phyloP scores from a whole-genome alignment of 2,329 filamentous ascomycete genomes.

The Ophiostoma sp. region DNA sequence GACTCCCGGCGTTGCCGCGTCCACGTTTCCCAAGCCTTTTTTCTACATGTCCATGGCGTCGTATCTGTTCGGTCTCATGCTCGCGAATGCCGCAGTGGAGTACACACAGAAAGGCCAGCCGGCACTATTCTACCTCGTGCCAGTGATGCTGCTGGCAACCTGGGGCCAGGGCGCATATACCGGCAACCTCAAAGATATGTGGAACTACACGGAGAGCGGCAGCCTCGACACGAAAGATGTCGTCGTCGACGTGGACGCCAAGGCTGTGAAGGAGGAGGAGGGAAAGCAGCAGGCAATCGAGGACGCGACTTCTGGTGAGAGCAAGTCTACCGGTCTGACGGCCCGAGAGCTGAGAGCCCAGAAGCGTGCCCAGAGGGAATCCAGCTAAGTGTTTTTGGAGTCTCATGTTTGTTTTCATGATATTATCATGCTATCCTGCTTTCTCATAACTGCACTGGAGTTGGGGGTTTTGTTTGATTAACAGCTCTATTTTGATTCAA shows the following conservation, averaged over 20 bases:
- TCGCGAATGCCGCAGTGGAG: conserved; percentile 70
- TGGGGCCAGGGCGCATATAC: conserved; percentile 66
- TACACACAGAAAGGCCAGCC: conserved; percentile 79
- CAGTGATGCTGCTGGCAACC: conserved; percentile 67
- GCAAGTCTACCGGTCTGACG: background rate
- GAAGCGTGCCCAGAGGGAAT: background rate
- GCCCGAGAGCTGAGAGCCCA: background rate
- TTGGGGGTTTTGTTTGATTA: background rate
- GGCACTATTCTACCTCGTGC: conserved; percentile 86
- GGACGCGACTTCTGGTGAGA: background rate
- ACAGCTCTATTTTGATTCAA: background rate
- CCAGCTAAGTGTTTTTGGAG: background rate
- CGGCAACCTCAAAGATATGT: conserved; percentile 71
- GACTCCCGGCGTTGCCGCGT: conserved; percentile 37
- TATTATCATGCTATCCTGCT: background rate
- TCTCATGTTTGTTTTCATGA: background rate
- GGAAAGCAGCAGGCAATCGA: conserved; percentile 27
- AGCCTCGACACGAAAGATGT: conserved; percentile 51
- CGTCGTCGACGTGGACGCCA: conserved; percentile 48
- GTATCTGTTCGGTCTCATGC: conserved; percentile 71
- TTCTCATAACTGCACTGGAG: background rate
- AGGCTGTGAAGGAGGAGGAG: conserved; percentile 38
- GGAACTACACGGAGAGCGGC: conserved; percentile 72
- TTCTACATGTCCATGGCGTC: conserved; percentile 72
- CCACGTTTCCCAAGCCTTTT: conserved; percentile 73